Evolutionary conservation across 2,329 filamentous ascomycete species (phyloP).

Genomic region (Ophiostoma sp.): DNA sequence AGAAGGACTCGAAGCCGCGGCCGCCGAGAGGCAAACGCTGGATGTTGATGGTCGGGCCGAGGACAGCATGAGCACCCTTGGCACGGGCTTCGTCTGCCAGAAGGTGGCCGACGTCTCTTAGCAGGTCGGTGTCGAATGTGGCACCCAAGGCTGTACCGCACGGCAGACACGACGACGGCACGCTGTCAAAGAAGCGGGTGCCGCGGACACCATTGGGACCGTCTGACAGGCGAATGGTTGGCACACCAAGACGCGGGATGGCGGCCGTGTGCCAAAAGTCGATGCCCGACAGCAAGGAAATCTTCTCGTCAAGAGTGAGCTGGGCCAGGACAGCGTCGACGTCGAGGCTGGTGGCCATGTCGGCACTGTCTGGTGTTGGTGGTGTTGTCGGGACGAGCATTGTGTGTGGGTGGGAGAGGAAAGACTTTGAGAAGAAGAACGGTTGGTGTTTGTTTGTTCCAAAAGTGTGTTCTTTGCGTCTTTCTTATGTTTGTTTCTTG

Average conservation of each 20-base stretch:
- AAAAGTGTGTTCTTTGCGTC: neutral
- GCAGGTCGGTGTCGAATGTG: slow-evolving; percentile 65
- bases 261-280: slow-evolving; percentile 37
- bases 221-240: slow-evolving; percentile 38
- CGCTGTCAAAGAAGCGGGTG: slow-evolving; percentile 38
- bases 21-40: slow-evolving; percentile 43
- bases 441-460: neutral
- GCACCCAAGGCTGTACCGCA: slow-evolving; percentile 54
- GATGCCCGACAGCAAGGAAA: slow-evolving; percentile 33
- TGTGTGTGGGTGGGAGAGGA: neutral
- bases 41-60: slow-evolving; percentile 58
- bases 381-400: neutral
- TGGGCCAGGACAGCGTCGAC: slow-evolving; percentile 20
- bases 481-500: neutral
- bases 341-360: slow-evolving; percentile 4
- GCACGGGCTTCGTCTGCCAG: slow-evolving; percentile 66
- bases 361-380: neutral
- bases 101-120: slow-evolving; percentile 61
- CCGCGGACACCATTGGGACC: slow-evolving; percentile 40
- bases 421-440: no score
- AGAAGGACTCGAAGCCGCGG: slow-evolving; percentile 43
- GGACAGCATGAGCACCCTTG: slow-evolving; percentile 67
- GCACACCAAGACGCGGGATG: slow-evolving; percentile 36
- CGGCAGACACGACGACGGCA: slow-evolving; percentile 48
- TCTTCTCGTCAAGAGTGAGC: slow-evolving; percentile 21